Evolutionary conservation across 257 asterid genomes (phyloP), one percentile per base, ranked within the genome.

Genomic region (Cruciata laevipes): DNA sequence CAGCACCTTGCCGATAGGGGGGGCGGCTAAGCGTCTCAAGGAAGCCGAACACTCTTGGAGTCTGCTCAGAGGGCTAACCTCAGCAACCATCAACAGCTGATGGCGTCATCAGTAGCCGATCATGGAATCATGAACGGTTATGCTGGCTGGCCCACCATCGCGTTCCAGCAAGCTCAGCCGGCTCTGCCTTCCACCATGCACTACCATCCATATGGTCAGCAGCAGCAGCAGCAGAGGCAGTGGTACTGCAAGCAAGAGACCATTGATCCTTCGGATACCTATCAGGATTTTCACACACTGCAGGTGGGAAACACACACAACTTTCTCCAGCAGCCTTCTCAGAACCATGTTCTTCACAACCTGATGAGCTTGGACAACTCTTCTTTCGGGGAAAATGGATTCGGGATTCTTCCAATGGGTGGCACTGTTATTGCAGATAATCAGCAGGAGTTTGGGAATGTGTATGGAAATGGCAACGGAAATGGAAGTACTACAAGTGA

Each of bases 11-110:
- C 96, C 97, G 0, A 86, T 86, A 0, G 86, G 97, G 0, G 90
- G 88, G 0, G 90, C 96, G 0, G 95, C 96, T 0, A 91, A 91
- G 75, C 96, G 97, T 52, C 59, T 91, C 4, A 91, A 83, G 69
- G 95, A 86, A 7, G 96, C 87, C 0, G 94, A 86, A 61, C 82
- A 67, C 86, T 85, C 3, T 56, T 85, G 0, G 78, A 87, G 2
- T 27, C 30, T 25, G 56, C 81, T 47, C 88, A 83, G 9, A 78
- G 86, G 7, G 69, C 40, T 10, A 77, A 37, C 21, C 66, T 52
- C 72, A 33, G 20, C 25, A n/a, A 27, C 30, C 70, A 8, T 51
- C 87, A 21, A 8, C 89, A 82, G 38, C 47, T 82, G 13, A 65
- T 42, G 18, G 6, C 51, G 18, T 42, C 51, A 42, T 42, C 76